Evolutionary conservation across 1,284 basidiomycete species (phyloP), one percentile per base, ranked within the genome.

Genomic region (Wolfiporia cocos): DNA sequence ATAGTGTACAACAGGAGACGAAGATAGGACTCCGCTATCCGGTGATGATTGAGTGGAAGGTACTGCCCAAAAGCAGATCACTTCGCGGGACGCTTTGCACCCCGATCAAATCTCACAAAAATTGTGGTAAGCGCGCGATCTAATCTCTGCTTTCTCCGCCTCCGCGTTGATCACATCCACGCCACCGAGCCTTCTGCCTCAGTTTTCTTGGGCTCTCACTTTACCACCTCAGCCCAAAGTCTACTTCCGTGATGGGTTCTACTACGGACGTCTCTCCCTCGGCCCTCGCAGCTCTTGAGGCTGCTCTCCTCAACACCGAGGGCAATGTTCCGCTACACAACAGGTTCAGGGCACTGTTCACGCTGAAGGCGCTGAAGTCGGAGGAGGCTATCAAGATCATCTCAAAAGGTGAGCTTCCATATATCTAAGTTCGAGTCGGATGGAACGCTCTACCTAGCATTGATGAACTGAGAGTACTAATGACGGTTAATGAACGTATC

Each of bases 331-430:
- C 87, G 2, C 74, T 99, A 15, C 92, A 96, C 56, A 85, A 86
- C 57, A 74, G 95, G 41, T 99, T 98, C 61, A 73, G 96, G 31
- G 84, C 94, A 0, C 70, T 99, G 6, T 99, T 99, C 65, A 90
- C 94, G 29, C 71, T 99, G 47, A 97, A 96, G 64, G 80, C 88
- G 1, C 68, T 99, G 34, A 83, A 81, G 53, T 81, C 68, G n/a
- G 81, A 88, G 46, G 73, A 81, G 46, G 91, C 92, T 10, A 83
- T 98, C 33, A 62, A 73, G 36, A 88, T 94, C 57, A 93, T 99
- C 55, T 81, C 86, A 19, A 81, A 85, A 69, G 92, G 92, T 87
- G 40, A 39, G 68, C 53, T n/a, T n/a, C n/a, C 0, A n/a, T n/a
- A n/a, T n/a, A n/a, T n/a, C n/a, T n/a, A n/a, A n/a, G n/a, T n/a